These are phyloP conservation scores for Lactarius trivialis DNA, from an alignment of 768 basidiomycete species.

Conservation along the genomic window DNA sequence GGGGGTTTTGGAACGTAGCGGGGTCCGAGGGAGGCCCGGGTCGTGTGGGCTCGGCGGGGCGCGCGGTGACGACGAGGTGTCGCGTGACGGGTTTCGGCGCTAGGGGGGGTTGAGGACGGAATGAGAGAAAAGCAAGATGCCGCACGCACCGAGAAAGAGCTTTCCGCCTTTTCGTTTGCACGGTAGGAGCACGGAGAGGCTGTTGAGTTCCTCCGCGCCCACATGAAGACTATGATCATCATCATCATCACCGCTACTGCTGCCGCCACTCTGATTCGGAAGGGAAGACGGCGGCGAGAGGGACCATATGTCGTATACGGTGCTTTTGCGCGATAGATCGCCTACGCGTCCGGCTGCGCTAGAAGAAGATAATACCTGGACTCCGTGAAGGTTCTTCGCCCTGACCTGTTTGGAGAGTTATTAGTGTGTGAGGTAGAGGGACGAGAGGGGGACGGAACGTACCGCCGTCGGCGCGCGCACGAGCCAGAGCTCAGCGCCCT, in stretches of 20 bases:
- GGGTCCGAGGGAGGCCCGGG: neutral
- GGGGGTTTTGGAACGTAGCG: neutral
- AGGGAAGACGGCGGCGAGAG: neutral
- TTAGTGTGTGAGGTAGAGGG: no score
- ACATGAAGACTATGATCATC: neutral
- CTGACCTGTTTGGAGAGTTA: no score
- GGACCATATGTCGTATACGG: slow-evolving; percentile 20
- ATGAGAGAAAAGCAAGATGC: no score
- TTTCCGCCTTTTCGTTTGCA: slow-evolving; percentile 18
- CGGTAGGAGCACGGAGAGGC: slow-evolving; percentile 19
- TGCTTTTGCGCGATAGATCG: slow-evolving; percentile 6
- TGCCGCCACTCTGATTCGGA: neutral
- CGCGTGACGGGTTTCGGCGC: slow-evolving; percentile 17
- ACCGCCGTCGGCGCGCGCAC: slow-evolving; percentile 17
- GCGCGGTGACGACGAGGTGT: slow-evolving; percentile 14
- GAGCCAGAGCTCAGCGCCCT: slow-evolving; percentile 22
- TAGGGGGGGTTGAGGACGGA: neutral
- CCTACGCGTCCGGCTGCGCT: slow-evolving; percentile 12
- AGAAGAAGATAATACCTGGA: neutral
- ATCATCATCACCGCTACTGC: neutral
- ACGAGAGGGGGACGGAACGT: neutral
- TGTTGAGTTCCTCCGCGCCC: slow-evolving; percentile 19
- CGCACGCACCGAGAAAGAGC: slow-evolving; percentile 18
- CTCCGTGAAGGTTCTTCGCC: slow-evolving; percentile 4
- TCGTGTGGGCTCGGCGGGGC: slow-evolving; percentile 10